phyloP scores from a whole-genome alignment of 305 asterid genomes.

The Salvia sclarea region DNA sequence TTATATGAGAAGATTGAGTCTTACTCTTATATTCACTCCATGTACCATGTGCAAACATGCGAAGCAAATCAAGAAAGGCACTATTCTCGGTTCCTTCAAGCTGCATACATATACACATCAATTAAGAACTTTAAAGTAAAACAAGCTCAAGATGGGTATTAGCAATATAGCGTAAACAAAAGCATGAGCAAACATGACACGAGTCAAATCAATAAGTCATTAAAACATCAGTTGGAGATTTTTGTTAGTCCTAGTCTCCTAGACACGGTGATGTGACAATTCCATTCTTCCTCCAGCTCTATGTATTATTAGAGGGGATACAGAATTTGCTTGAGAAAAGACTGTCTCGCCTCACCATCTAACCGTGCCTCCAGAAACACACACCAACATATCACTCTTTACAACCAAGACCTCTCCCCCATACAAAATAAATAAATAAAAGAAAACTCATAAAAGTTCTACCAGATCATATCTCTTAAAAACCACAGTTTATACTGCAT shows the following conservation, averaged over 20 bases:
- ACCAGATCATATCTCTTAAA: no score
- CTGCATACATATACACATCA: slow-evolving; percentile 43
- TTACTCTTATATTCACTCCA: slow-evolving; percentile 90
- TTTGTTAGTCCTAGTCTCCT: not conserved
- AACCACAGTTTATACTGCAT: no score
- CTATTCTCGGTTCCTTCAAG: slow-evolving; percentile 67
- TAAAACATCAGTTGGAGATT: not conserved
- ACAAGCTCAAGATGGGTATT: not conserved
- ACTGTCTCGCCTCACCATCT: not conserved
- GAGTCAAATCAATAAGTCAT: not conserved
- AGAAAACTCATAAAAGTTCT: not conserved
- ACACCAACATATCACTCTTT: not conserved
- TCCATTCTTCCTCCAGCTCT: slow-evolving; percentile 1
- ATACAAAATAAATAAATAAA: not conserved
- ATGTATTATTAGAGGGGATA: not conserved
- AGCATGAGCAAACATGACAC: not conserved
- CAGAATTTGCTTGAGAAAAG: not conserved
- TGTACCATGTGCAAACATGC: slow-evolving; percentile 81
- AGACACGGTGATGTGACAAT: not conserved
- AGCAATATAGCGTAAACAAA: not conserved
- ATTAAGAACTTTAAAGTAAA: not conserved
- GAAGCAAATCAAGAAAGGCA: slow-evolving; percentile 68
- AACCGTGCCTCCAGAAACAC: not conserved
- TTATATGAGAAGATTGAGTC: slow-evolving; percentile 25
- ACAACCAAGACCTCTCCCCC: not conserved